Base-by-base conservation (phyloP, 2,329 filamentous ascomycete genomes). In the Dothistroma pini region DNA sequence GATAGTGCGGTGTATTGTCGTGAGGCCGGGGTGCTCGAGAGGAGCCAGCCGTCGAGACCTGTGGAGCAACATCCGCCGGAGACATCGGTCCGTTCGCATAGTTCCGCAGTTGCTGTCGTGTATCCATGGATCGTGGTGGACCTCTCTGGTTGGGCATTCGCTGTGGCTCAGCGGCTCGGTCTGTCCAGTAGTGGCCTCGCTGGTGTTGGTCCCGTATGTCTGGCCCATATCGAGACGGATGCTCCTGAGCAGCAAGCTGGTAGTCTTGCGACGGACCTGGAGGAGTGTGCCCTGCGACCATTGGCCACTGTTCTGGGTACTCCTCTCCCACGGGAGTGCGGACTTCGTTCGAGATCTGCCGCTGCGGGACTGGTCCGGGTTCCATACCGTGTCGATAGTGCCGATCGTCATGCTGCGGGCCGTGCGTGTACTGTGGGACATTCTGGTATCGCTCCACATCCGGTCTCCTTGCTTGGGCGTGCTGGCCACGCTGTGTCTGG, bases 301-400 rank as follows among this genome's bases (percentile, higher is more conserved):
- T 63, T 8, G 63, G 53, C 70, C 69, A 58, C 69, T 69, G 54
- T 68, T 66, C 47, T 72, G 63, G 61, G 44, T 66, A 62, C 19
- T 66, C 58, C 25, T 63, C 57, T 34, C 50, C 32, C n/a, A 57
- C 21, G 10, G 59, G 56, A 7, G 63, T 58, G 10, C 31, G 31
- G 11, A n/a, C 25, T 21, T 53, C 51, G n/a, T 53, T 16, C 11
- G 51, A 32, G 12, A 35, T 38, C 47, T 56, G 34, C 41, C 48
- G 50, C 50, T 51, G 48, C 21, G 38, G 53, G 2, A 29, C 53
- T 10, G 53, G 22, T 32, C 53, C 29, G 16, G 50, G 47, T 29
- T 50, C 38, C 22, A 54, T 22, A 48, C 19, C 50, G 7, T 53
- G 48, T 4, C 21, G 21, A n/a, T 22, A 21, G 31, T 61, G 57